Percentiles rank a stretch among this genome's conserved stretches.
Conservation (phyloP, 1,284 basidiomycete genomes). For the Malassezia brasiliensis region DNA sequence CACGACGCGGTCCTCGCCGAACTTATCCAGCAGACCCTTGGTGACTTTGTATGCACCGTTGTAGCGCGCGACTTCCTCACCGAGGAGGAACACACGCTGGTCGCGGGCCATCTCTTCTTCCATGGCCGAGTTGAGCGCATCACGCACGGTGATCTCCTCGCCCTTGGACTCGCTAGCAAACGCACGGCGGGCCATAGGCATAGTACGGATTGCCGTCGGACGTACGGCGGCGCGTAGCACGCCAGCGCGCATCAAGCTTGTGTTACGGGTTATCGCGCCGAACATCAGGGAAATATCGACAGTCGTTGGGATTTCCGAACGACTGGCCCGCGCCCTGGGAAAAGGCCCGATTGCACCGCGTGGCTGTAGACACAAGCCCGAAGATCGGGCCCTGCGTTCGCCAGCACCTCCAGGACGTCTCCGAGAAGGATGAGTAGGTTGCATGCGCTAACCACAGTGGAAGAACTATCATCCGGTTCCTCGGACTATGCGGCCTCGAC, state of each 20-base stretch:
- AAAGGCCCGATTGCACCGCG: neutral
- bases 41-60: slow-evolving; percentile 27
- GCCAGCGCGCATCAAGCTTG: neutral
- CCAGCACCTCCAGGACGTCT: neutral
- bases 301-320: neutral
- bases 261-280: neutral
- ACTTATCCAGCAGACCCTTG: slow-evolving; percentile 93
- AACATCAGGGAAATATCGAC: neutral
- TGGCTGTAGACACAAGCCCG: neutral
- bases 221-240: neutral
- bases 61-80: slow-evolving; percentile 92
- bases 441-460: slow-evolving; percentile 53
- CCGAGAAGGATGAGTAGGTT: slow-evolving; percentile 1
- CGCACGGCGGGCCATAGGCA: neutral
- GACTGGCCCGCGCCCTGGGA: neutral
- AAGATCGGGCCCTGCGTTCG: neutral
- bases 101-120: slow-evolving; percentile 99
- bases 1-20: slow-evolving; percentile 95
- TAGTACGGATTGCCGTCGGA: neutral
- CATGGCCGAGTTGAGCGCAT: slow-evolving; percentile 94
- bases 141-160: slow-evolving; percentile 86
- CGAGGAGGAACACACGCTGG: slow-evolving; percentile 86
- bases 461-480: slow-evolving; percentile 73
- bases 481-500: slow-evolving; percentile 68
- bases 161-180: slow-evolving; percentile 1